Base-by-base conservation (phyloP, 2,329 filamentous ascomycete species). In the Cercospora sp. region DNA sequence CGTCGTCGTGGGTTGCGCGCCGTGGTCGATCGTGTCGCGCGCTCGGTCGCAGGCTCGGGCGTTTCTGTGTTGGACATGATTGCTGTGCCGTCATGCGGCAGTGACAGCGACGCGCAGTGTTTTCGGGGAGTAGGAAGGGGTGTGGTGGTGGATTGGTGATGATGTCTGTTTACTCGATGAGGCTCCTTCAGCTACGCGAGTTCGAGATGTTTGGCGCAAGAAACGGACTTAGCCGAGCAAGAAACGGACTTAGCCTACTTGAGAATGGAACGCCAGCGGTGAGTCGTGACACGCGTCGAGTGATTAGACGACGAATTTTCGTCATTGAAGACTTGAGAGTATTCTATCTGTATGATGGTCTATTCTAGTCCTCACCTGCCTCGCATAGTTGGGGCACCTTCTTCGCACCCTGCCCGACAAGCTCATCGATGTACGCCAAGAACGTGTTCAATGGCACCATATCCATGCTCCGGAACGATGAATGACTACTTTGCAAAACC, bases 361-460 rank as follows among this genome's bases (percentile, higher is more conserved):
- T 59, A 10, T 23, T 31, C 28, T 59, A 23, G 18, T 51, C 42
- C 36, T 42, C 18, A 28, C 31, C 42, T 40, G 55, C 64, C 26
- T 33, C 58, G 48, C 82, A 81, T 55, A 81, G 67, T 61, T 78
- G 75, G 61, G 80, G 73, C 9, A 87, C 78, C 72, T 80, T 82
- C 6, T 70, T 73, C 12, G 82, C 85, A 26, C 76, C 74, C 63
- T 73, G 68, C 1, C 92, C 91, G 0, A 90, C 88, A 65, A 94
- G 76, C 0, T 86, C 89, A 77, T 93, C 90, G 72, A 94, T 84
- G 77, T 94, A 94, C 0, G 75, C 85, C 68, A 94, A 74, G 55
- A 94, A 79, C 0, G 81, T 86, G 71, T 89, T 84, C 1, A 89
- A 77, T 9, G 89, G 88, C 31, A 94, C 72, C 90, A 94, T 90